These are phyloP conservation scores for Diphasiastrum complanatum DNA, from an alignment of 83 land plant species.

Conservation along the genomic window DNA sequence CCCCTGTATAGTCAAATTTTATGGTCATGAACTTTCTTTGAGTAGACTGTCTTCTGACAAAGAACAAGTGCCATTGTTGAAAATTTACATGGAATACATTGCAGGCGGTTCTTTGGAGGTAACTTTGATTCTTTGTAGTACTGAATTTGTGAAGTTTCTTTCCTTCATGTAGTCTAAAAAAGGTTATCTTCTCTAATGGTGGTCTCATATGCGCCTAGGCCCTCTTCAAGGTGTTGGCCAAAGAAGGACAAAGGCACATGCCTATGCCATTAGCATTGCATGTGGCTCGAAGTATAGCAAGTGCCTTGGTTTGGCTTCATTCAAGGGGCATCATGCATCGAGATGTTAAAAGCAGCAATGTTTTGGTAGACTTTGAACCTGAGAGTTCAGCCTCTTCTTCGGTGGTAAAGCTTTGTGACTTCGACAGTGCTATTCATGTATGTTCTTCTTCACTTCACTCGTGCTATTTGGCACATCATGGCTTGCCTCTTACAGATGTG, in stretches of 20 bases:
- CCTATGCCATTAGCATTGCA: constrained; percentile 44
- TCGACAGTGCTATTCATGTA: constrained; percentile 90
- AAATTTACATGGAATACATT: constrained; percentile 71
- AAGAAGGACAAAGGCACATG: constrained; percentile 50
- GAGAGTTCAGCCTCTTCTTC: constrained; percentile 50
- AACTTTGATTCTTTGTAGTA: background rate
- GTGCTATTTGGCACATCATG: constrained; percentile 83
- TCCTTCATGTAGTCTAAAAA: no score
- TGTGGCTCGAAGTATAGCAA: constrained; percentile 80
- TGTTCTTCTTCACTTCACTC: constrained; percentile 58
- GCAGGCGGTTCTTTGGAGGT: constrained; percentile 88
- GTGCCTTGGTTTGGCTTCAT: constrained; percentile 68
- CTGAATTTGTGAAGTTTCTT: background rate
- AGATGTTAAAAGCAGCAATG: constrained; percentile 86
- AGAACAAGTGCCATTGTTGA: constrained; percentile 40
- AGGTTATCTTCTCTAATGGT: no score
- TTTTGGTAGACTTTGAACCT: constrained; percentile 63
- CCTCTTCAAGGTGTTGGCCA: constrained; percentile 39
- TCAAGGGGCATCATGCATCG: constrained; percentile 87
- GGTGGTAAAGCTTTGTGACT: constrained; percentile 84
- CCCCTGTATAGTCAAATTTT: constrained; percentile 64
- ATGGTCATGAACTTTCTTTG: constrained; percentile 78
- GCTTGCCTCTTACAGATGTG: constrained; percentile 61
- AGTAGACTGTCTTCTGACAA: constrained; percentile 30
- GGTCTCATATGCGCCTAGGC: no score